Evolutionary conservation across 179 eudicot genomes (phyloP), one percentile per base, ranked within the genome.

Genomic region (Beta corolliflora): DNA sequence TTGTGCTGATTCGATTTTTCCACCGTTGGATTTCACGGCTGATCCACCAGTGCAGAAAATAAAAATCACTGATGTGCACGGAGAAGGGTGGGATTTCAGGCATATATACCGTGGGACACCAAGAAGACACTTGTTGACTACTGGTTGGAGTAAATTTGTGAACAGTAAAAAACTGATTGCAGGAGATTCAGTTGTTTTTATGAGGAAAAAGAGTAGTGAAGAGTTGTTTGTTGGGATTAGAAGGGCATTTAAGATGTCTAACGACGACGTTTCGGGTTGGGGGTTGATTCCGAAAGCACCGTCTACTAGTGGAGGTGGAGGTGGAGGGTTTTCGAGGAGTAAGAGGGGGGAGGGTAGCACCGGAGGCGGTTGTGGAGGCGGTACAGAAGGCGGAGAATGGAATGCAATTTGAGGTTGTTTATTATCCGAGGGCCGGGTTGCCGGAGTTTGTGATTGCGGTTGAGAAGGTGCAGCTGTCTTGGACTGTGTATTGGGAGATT

Each of bases 101-200:
- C 98, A 94, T 76, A 91, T 93, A 5, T 94, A 87, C 85, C 91
- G 98, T 0, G 97, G 97, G 29, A 91, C 96, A 25, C 98, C 98
- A 0, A 86, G 93, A 8, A 84, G 97, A 58, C 97, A 94, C 71
- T 84, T 94, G 82, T 82, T 93, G 16, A 94, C 97, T 0, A 93
- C 94, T 2, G 96, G 96, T 0, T 94, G 98, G 98, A 91, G 96
- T 87, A 90, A 88, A 85, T 93, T 93, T 58, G 98, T 94, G 9
- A 93, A 94, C 79, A 54, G 77, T 16, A 94, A 93, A 89, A 83
- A 81, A 64, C 85, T 94, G 12, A 86, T 91, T 6, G 93, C 97
- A 0, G 93, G 94, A 0, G 98, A 94, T 75, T 86, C 94, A 2
- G 94, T 89, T 12, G 92, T 94, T 31, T 93, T 94, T 44, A 87